These are phyloP conservation scores for Parathielavia hyrcaniae DNA, from an alignment of 495 filamentous ascomycete species.

Conservation along the genomic window DNA sequence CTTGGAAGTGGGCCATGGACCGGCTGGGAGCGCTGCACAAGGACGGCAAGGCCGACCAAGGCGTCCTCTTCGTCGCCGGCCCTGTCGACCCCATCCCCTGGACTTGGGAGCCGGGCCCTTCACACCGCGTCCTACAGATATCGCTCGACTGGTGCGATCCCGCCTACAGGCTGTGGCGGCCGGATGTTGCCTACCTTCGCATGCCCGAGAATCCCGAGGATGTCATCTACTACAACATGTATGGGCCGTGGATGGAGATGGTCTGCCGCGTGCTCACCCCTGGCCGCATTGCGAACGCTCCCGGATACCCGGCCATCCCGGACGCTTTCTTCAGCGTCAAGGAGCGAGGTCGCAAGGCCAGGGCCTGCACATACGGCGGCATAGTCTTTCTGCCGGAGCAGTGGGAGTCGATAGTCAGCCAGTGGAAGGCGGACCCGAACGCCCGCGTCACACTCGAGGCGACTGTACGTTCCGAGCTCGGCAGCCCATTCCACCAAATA, in stretches of 20 bases:
- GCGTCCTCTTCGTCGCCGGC: slow-evolving; percentile 21
- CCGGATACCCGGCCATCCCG: slow-evolving; percentile 24
- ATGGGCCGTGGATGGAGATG: slow-evolving; percentile 17
- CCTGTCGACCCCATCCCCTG: slow-evolving; percentile 19
- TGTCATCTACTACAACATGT: slow-evolving; percentile 18
- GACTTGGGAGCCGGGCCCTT: slow-evolving; percentile 18
- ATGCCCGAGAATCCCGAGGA: slow-evolving; percentile 18
- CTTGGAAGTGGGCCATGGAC: slow-evolving; percentile 14
- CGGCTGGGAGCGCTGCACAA: background rate
- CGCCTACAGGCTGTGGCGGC: slow-evolving; percentile 12
- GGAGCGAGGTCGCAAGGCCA: background rate
- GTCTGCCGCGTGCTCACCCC: slow-evolving; percentile 23
- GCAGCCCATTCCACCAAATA: background rate
- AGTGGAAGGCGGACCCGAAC: background rate
- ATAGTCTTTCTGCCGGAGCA: slow-evolving; percentile 12
- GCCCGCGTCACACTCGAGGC: background rate
- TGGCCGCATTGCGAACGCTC: slow-evolving; percentile 19
- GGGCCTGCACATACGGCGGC: slow-evolving; percentile 21
- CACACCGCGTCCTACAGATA: slow-evolving; percentile 16
- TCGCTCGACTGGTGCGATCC: slow-evolving; percentile 21
- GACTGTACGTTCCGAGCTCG: background rate
- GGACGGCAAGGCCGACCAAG: background rate
- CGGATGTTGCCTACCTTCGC: slow-evolving; percentile 30
- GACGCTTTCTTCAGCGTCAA: slow-evolving; percentile 22
- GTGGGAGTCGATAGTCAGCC: slow-evolving; percentile 13